Evolutionary conservation across 495 filamentous ascomycete genomes (phyloP).

Genomic region (Neurospora sp.): DNA sequence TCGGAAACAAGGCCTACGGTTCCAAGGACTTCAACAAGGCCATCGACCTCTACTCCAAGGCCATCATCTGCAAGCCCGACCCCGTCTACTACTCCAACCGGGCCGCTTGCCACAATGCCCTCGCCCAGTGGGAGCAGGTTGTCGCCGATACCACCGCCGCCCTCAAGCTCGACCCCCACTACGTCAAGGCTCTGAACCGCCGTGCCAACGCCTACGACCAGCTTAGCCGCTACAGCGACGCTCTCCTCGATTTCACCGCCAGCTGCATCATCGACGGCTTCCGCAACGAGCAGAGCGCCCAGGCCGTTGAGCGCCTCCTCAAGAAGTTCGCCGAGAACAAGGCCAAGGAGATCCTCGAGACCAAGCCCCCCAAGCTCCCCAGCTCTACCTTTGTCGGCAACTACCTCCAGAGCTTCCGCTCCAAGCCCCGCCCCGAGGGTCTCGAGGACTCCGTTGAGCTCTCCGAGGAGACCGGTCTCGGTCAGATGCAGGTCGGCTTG

Average conservation of each 20-base stretch:
- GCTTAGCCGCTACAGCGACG: conserved; percentile 80
- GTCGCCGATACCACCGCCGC: conserved; percentile 95
- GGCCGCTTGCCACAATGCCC: conserved; percentile 92
- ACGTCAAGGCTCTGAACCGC: conserved; percentile 94
- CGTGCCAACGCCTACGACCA: conserved; percentile 95
- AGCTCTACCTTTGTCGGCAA: conserved; percentile 95
- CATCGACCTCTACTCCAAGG: conserved; percentile 89
- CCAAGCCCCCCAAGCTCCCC: conserved; percentile 60
- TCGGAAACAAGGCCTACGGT: conserved; percentile 94
- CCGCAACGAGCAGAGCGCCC: conserved; percentile 75
- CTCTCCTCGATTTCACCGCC: conserved; percentile 92
- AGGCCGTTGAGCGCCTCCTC: conserved; percentile 82
- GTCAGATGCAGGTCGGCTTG: conserved; percentile 73
- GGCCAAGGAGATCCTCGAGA: conserved; percentile 75
- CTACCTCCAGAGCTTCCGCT: conserved; percentile 95
- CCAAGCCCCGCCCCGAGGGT: conserved; percentile 65
- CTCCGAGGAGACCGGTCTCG: conserved; percentile 68
- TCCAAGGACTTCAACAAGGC: conserved; percentile 82
- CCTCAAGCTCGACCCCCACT: conserved; percentile 82
- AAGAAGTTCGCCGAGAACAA: conserved; percentile 97
- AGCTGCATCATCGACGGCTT: conserved; percentile 99
- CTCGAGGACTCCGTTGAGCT: conserved; percentile 71
- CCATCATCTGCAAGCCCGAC: conserved; percentile 93
- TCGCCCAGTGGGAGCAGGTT: conserved; percentile 87
- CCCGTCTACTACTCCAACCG: conserved; percentile 98